These are phyloP conservation scores for Scheffersomyces titani DNA, from an alignment of 1,139 yeast genomes.

Conservation along the genomic window DNA sequence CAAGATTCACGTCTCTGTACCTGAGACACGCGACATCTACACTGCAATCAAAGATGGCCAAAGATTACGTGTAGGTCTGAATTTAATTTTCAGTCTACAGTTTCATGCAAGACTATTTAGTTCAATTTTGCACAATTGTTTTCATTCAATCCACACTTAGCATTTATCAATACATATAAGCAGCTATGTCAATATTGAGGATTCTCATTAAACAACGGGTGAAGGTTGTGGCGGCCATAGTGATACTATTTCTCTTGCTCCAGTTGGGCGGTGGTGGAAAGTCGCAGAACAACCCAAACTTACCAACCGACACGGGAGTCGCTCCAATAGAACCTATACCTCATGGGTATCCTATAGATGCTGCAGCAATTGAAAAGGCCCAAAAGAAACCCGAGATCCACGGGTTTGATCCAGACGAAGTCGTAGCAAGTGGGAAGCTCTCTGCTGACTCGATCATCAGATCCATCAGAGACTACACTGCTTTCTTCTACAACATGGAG, in stretches of 20 bases:
- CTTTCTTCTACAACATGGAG: conserved; percentile 35
- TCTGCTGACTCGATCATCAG: neutral
- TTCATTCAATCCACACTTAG: neutral
- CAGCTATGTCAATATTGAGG: neutral
- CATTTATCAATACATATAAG: neutral
- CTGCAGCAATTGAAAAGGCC: neutral
- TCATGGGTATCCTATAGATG: neutral
- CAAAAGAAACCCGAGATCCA: neutral
- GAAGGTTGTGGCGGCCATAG: neutral
- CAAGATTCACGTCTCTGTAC: neutral
- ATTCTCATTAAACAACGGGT: neutral
- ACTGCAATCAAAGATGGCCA: neutral
- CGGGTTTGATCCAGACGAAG: neutral
- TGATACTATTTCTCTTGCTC: neutral
- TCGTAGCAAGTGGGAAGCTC: neutral
- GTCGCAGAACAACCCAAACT: neutral
- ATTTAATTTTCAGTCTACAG: neutral
- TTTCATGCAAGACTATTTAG: neutral
- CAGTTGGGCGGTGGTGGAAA: neutral
- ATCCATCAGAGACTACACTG: conserved; percentile 28
- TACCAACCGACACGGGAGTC: neutral
- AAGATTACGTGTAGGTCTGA: neutral
- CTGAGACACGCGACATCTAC: neutral
- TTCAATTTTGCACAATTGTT: neutral
- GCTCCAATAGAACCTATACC: neutral